These are phyloP conservation scores for Cyclocybe aegerita DNA, from an alignment of 768 basidiomycete species.

Conservation along the genomic window DNA sequence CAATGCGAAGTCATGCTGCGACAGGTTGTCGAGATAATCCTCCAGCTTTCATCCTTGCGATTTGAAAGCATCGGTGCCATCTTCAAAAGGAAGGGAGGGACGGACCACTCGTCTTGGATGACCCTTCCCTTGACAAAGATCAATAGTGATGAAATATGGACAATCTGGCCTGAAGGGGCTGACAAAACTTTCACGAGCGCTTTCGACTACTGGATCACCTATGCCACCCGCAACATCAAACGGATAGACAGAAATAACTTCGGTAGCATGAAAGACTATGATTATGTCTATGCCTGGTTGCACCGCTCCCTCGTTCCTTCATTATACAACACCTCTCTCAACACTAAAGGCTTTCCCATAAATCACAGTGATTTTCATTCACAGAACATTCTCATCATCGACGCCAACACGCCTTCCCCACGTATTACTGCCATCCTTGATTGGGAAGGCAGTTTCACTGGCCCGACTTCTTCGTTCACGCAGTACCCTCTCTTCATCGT, in stretches of 20 bases:
- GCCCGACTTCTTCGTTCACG: neutral
- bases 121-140: neutral
- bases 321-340: slow-evolving; percentile 12
- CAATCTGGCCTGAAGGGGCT: neutral
- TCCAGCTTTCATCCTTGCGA: slow-evolving; percentile 6
- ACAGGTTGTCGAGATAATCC: slow-evolving; percentile 6
- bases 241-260: neutral
- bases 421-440: slow-evolving; percentile 13
- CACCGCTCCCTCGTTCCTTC: slow-evolving; percentile 7
- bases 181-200: no score
- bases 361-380: slow-evolving; percentile 20
- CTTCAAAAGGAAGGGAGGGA: neutral
- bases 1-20: slow-evolving; percentile 1
- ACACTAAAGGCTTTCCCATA: slow-evolving; percentile 12
- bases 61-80: slow-evolving; percentile 2
- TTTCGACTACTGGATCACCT: slow-evolving; percentile 4
- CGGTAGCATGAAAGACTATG: neutral
- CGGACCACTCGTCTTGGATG: neutral
- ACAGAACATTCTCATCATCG: slow-evolving; percentile 17
- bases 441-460: slow-evolving; percentile 17
- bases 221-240: neutral
- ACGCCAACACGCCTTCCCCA: slow-evolving; percentile 3
- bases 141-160: neutral
- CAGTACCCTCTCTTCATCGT: slow-evolving; percentile 10
- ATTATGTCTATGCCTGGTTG: slow-evolving; percentile 1